Conservation (phyloP, 2,329 filamentous ascomycete genomes). For the Aspergillus pseudonomiae region DNA sequence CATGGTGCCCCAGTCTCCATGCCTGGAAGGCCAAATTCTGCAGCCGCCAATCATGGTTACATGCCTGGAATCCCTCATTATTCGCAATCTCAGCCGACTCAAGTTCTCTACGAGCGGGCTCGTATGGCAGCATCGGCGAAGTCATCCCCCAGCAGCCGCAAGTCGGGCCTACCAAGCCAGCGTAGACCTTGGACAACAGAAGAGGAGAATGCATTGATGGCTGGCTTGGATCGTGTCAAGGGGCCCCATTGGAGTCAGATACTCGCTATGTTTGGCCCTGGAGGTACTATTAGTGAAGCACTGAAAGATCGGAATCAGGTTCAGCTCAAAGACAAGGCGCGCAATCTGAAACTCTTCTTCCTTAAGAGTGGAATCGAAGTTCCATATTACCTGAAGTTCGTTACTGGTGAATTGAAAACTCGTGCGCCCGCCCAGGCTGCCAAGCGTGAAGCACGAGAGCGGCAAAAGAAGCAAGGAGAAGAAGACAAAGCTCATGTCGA, state of each 20-base stretch:
- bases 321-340: slow-evolving; percentile 87
- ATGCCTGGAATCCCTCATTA: slow-evolving; percentile 51
- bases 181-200: slow-evolving; percentile 85
- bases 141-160: slow-evolving; percentile 55
- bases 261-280: slow-evolving; percentile 76
- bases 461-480: slow-evolving; percentile 49
- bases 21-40: slow-evolving; percentile 35
- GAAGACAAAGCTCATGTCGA: slow-evolving; percentile 53
- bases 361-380: slow-evolving; percentile 90
- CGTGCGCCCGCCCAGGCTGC: slow-evolving; percentile 67
- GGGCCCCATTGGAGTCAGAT: slow-evolving; percentile 95
- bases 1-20: slow-evolving; percentile 35
- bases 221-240: slow-evolving; percentile 83
- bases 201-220: slow-evolving; percentile 88
- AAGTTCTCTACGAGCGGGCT: slow-evolving; percentile 61
- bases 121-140: slow-evolving; percentile 59
- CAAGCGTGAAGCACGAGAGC: slow-evolving; percentile 53
- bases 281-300: slow-evolving; percentile 78
- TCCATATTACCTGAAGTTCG: slow-evolving; percentile 81
- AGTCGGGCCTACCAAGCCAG: slow-evolving; percentile 57
- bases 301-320: slow-evolving; percentile 89
- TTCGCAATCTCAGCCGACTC: slow-evolving; percentile 54
- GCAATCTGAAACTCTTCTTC: slow-evolving; percentile 89
- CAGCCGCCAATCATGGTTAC: slow-evolving; percentile 45
- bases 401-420: slow-evolving; percentile 88